phyloP scores from a whole-genome alignment of 2,329 filamentous ascomycete genomes.

The Bimuria novae-zelandiae region DNA sequence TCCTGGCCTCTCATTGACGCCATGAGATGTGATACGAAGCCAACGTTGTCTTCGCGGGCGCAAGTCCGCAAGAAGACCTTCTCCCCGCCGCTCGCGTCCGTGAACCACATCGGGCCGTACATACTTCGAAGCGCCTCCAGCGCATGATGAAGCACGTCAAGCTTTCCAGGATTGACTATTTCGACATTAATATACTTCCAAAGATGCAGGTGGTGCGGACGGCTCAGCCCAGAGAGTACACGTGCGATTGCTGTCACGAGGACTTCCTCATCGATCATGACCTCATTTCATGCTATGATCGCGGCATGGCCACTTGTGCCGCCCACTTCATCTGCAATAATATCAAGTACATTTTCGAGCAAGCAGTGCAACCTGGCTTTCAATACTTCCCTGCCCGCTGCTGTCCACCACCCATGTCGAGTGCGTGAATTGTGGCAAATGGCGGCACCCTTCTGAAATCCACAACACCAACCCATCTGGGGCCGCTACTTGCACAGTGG shows the following conservation, averaged over 20 bases:
- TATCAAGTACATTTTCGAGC: too few relatives aligned
- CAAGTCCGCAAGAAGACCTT: neutral
- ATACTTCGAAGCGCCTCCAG: neutral
- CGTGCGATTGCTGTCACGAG: neutral
- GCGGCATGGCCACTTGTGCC: neutral
- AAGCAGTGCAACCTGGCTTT: neutral
- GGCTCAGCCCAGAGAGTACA: neutral
- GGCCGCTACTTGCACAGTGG: neutral
- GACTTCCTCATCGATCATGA: neutral
- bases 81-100: too few relatives aligned
- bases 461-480: too few relatives aligned
- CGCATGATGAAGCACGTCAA: neutral
- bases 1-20: neutral
- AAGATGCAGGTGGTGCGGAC: neutral
- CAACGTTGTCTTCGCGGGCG: neutral
- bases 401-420: neutral
- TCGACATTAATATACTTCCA: neutral
- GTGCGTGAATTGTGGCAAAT: neutral
- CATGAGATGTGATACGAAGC: neutral
- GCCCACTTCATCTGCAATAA: too few relatives aligned
- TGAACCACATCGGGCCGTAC: neutral
- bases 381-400: neutral
- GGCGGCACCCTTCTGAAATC: neutral
- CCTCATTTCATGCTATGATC: neutral
- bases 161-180: neutral